phyloP scores from a whole-genome alignment of 148 eudicot species.

The Agrostemma githago region DNA sequence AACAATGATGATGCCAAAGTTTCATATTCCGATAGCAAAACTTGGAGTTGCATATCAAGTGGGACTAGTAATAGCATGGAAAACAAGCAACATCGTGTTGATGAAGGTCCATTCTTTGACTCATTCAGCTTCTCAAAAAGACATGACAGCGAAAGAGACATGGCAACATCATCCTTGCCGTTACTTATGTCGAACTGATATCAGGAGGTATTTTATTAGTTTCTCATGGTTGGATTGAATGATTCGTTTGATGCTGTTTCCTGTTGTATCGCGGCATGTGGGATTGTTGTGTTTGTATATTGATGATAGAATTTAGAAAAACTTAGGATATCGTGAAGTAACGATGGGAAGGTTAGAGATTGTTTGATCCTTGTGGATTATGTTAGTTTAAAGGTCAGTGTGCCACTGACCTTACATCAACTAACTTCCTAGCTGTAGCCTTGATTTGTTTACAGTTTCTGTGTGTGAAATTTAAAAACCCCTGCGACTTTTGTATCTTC shows the following conservation, averaged over 20 bases:
- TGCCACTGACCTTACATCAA: slow-evolving; percentile 26
- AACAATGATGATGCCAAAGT: slow-evolving; percentile 18
- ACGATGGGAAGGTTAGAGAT: slow-evolving; percentile 14
- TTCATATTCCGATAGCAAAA: slow-evolving; percentile 26
- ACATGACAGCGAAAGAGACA: slow-evolving; percentile 26
- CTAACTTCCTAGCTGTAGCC: slow-evolving; percentile 8
- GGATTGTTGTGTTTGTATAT: slow-evolving; percentile 25
- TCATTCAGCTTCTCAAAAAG: slow-evolving; percentile 19
- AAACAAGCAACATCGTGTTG: slow-evolving; percentile 4
- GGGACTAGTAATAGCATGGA: not conserved
- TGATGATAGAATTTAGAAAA: not conserved
- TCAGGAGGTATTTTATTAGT: not conserved
- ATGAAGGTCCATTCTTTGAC: slow-evolving; percentile 6
- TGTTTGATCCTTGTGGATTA: slow-evolving; percentile 7
- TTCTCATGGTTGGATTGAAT: slow-evolving; percentile 11
- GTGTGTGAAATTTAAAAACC: not conserved
- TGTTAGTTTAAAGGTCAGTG: slow-evolving; percentile 32
- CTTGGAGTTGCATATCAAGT: slow-evolving; percentile 27
- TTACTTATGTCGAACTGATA: slow-evolving; percentile 31
- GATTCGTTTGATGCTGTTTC: not conserved
- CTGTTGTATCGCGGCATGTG: slow-evolving; percentile 12
- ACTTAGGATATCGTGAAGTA: slow-evolving; percentile 8
- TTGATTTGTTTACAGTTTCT: not conserved
- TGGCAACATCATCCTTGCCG: slow-evolving; percentile 35
- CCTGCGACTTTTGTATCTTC: not conserved